phyloP scores from a whole-genome alignment of 179 eudicot genomes.

The Beta macrorhiza region DNA sequence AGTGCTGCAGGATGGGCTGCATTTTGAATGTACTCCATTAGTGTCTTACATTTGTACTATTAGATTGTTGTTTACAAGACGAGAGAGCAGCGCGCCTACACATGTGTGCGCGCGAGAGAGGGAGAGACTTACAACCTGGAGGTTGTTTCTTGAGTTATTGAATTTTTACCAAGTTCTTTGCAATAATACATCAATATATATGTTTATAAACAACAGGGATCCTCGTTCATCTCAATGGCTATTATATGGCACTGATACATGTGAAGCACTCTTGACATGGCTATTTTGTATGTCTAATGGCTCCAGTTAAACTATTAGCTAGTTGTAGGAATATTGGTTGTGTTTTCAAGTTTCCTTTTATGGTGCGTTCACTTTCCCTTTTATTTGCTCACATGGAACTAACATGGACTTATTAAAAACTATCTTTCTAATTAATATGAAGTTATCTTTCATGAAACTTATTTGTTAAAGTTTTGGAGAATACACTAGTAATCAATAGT shows the following conservation, averaged over 20 bases:
- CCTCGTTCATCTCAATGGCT: neutral
- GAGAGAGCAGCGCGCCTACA: slow-evolving; percentile 19
- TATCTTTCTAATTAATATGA: no score
- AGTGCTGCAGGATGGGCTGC: slow-evolving; percentile 99
- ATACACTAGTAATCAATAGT: no score
- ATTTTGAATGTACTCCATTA: slow-evolving; percentile 43
- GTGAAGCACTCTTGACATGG: neutral
- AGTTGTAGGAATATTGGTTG: neutral
- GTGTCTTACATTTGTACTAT: slow-evolving; percentile 14
- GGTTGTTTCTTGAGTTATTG: slow-evolving; percentile 24
- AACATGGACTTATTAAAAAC: no score
- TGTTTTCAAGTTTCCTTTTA: neutral
- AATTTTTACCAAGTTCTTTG: slow-evolving; percentile 21
- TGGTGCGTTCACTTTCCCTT: no score
- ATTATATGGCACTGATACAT: slow-evolving; percentile 9
- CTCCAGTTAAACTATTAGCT: neutral
- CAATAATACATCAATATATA: slow-evolving; percentile 24
- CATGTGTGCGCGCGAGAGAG: slow-evolving; percentile 20
- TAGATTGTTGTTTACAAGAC: slow-evolving; percentile 31
- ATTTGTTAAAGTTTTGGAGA: no score
- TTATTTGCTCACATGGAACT: no score
- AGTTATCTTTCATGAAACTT: no score
- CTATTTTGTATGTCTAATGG: neutral
- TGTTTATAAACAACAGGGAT: slow-evolving; percentile 14
- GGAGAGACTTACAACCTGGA: slow-evolving; percentile 24